Conservation (phyloP, 2,329 filamentous ascomycete species). For the Thermothelomyces thermophilus region DNA sequence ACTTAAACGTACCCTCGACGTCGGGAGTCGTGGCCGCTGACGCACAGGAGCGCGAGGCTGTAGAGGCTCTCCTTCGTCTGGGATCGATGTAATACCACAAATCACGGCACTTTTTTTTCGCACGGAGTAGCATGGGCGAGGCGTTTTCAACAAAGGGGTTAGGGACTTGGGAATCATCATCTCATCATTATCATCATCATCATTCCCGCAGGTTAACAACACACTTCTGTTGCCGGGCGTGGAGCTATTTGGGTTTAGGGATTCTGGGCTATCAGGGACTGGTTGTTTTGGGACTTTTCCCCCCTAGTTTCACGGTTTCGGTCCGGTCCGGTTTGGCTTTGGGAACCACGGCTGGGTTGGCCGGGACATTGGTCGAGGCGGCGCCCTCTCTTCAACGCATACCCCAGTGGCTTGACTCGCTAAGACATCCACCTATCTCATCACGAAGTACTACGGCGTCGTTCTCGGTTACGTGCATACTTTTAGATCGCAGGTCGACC, state of each 20-base stretch:
- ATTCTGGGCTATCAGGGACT: constrained; percentile 8
- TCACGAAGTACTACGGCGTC: background rate
- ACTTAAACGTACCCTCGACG: constrained; percentile 46
- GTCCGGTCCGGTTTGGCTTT: background rate
- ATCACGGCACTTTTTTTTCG: constrained; percentile 33
- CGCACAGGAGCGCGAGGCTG: constrained; percentile 71
- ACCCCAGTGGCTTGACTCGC: background rate
- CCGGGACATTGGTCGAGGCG: constrained; percentile 1
- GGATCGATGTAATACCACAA: constrained; percentile 62
- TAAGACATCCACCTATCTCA: background rate
- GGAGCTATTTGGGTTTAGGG: constrained; percentile 14
- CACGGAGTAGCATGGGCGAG: constrained; percentile 41
- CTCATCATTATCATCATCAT: constrained; percentile 10
- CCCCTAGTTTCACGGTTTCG: constrained; percentile 2
- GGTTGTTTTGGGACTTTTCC: background rate
- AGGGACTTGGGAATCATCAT: constrained; percentile 13
- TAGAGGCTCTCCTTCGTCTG: constrained; percentile 73
- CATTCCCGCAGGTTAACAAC: constrained; percentile 9
- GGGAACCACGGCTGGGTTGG: background rate
- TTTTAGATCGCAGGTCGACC: background rate
- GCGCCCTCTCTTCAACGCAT: constrained; percentile 1
- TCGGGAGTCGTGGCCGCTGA: constrained; percentile 47
- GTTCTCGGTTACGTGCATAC: background rate
- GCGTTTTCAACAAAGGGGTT: constrained; percentile 39
- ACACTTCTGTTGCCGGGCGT: constrained; percentile 8